Evolutionary conservation across 2,329 filamentous ascomycete species (phyloP).

Genomic region (Tolypocladium ovalisporum): DNA sequence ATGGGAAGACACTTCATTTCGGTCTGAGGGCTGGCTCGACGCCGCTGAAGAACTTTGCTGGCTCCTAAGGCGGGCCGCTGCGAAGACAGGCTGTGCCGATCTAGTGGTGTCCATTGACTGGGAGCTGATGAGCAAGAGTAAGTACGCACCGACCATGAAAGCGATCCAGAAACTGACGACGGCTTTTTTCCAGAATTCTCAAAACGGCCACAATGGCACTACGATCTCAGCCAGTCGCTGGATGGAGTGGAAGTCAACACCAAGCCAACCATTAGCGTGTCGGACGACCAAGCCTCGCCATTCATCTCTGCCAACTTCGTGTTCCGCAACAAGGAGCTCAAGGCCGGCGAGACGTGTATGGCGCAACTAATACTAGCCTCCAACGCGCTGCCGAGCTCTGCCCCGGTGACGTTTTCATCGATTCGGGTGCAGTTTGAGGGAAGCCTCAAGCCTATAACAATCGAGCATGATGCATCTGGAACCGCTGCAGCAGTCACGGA

Average conservation of each 20-base stretch:
- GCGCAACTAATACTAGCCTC: constrained; percentile 50
- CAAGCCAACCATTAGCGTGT: constrained; percentile 39
- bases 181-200: constrained; percentile 33
- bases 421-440: constrained; percentile 47
- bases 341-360: constrained; percentile 47
- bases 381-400: constrained; percentile 39
- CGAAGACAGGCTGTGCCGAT: constrained; percentile 37
- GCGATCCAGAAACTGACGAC: constrained; percentile 2
- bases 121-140: constrained; percentile 51
- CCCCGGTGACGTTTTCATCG: constrained; percentile 38
- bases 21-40: constrained; percentile 48
- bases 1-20: constrained; percentile 46
- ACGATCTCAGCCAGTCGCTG: constrained; percentile 47
- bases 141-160: constrained; percentile 13
- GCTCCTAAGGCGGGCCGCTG: constrained; percentile 47
- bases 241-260: constrained; percentile 32
- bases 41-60: constrained; percentile 50
- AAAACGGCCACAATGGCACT: constrained; percentile 45
- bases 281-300: constrained; percentile 38
- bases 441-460: constrained; percentile 41
- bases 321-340: constrained; percentile 47
- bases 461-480: constrained; percentile 29
- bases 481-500: constrained; percentile 4
- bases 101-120: constrained; percentile 53
- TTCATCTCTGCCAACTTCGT: constrained; percentile 45